Percentiles rank a stretch among this genome's conserved stretches.
phyloP scores from a whole-genome alignment of 1,139 yeast genomes.

The Pneumocystis sp. region DNA sequence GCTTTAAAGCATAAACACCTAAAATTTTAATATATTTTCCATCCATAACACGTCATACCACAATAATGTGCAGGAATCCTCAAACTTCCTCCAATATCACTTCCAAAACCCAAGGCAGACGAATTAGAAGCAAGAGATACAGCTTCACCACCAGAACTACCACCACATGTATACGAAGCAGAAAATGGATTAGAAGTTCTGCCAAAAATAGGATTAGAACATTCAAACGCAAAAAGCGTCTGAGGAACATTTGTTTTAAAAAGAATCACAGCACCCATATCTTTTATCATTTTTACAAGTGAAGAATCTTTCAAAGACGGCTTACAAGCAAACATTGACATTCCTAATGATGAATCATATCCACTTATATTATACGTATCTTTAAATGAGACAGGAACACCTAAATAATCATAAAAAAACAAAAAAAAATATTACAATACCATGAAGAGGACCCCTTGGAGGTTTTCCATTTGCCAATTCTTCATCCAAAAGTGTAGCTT shows the following conservation, averaged over 20 bases:
- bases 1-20: conserved; percentile 15
- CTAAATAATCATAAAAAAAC: conserved; percentile 30
- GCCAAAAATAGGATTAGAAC: conserved; percentile 24
- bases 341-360: conserved; percentile 38
- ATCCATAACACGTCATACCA: conserved; percentile 35
- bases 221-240: conserved; percentile 32
- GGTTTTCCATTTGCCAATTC: neutral
- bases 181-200: conserved; percentile 34
- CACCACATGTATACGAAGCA: conserved; percentile 35
- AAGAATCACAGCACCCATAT: conserved; percentile 50
- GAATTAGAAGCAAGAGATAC: conserved; percentile 34
- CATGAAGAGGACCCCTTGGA: neutral
- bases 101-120: conserved; percentile 36
- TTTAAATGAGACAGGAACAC: conserved; percentile 62
- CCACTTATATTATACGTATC: conserved; percentile 31
- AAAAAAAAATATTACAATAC: neutral
- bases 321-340: conserved; percentile 29
- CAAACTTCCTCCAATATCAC: conserved; percentile 49
- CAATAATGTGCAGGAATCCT: conserved; percentile 40
- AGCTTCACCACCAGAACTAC: conserved; percentile 48
- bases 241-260: conserved; percentile 45
- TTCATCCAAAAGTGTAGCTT: neutral
- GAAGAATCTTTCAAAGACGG: conserved; percentile 26
- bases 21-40: conserved; percentile 17
- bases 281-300: conserved; percentile 26